A percentile compares a stretch with the other conserved stretches of the same genome.
Conservation (phyloP, 257 asterid genomes). For the Marsdenia floribunda region DNA sequence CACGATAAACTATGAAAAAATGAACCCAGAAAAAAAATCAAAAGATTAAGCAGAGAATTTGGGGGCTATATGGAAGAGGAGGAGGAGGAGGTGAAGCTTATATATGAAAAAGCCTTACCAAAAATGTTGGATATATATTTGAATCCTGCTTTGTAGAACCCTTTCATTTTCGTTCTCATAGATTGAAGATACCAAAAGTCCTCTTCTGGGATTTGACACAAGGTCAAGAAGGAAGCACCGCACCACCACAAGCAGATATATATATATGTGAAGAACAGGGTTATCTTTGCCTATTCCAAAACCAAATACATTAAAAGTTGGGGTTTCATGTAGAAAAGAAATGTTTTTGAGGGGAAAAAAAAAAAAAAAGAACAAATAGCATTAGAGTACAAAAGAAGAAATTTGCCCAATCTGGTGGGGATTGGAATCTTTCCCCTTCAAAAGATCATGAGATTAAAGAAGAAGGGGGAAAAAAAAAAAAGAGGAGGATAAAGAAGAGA, state of each 20-base stretch:
- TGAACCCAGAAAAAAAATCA: not conserved
- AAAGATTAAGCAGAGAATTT: not conserved
- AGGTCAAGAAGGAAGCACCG: slow-evolving; percentile 20
- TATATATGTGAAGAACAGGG: slow-evolving; percentile 8
- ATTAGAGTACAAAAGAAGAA: slow-evolving; percentile 26
- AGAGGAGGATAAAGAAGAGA: not conserved
- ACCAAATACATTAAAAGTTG: slow-evolving; percentile 20
- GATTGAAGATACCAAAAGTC: slow-evolving; percentile 10
- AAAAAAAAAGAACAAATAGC: slow-evolving; percentile 18
- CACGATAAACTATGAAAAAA: not conserved
- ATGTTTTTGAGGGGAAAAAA: slow-evolving; percentile 2
- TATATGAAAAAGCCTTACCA: not conserved
- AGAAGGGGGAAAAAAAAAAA: slow-evolving; percentile 6
- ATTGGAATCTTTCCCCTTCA: slow-evolving; percentile 14
- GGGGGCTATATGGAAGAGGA: no score
- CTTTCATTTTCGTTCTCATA: slow-evolving; percentile 67
- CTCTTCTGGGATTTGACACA: slow-evolving; percentile 22
- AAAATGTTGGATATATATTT: slow-evolving; percentile 54
- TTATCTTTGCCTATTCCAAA: slow-evolving; percentile 32
- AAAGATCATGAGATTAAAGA: slow-evolving; percentile 7
- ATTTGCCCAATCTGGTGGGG: slow-evolving; percentile 5
- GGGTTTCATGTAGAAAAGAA: not conserved
- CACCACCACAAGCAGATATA: not conserved
- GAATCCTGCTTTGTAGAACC: slow-evolving; percentile 65
- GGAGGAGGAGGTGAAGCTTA: no score